Evolutionary conservation across 2,329 filamentous ascomycete species (phyloP), one percentile per base, ranked within the genome.

Genomic region (Alternaria ethzedia): DNA sequence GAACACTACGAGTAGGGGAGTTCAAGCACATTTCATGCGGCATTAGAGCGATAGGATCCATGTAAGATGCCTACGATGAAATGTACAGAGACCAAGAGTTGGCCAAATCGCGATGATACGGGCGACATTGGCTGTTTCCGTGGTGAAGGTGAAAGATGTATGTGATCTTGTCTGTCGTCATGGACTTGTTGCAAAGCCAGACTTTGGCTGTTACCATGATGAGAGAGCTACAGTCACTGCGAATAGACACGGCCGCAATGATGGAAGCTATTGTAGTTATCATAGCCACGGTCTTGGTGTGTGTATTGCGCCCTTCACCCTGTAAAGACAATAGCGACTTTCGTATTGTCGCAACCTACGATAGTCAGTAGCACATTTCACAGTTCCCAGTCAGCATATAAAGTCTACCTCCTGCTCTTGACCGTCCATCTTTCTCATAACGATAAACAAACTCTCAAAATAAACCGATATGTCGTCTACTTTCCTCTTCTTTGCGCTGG

Each of bases 81-180:
- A n/a, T n/a, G 32, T 41, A 41, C 2, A 0, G 1, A 17, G 0
- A 2, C 15, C 32, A 3, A 41, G 15, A 41, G 15, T 41, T 2
- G 3, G 32, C 8, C 32, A 41, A 17, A n/a, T 0, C 15, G 9
- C 15, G 0, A 0, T 41, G 32, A 1, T 10, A 9, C 8, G 15
- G 32, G 2, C 3, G 32, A 41, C 32, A 0, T 41, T 11, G n/a
- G 36, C 36, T 41, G n/a, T 17, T 41, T 5, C 0, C n/a, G n/a
- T 3, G n/a, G 15, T 41, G n/a, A 41, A 41, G n/a, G n/a, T 41
- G n/a, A 41, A 17, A 17, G n/a, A 8, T 17, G 9, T 11, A 17
- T 41, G 9, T 41, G n/a, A 41, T 41, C n/a, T 9, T 41, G n/a
- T 41, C 36, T 11, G 3, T 17, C n/a, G 5, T 45, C 17, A 21